phyloP scores from a whole-genome alignment of 2,329 filamentous ascomycete species.

The Byssochlamys sp. region DNA sequence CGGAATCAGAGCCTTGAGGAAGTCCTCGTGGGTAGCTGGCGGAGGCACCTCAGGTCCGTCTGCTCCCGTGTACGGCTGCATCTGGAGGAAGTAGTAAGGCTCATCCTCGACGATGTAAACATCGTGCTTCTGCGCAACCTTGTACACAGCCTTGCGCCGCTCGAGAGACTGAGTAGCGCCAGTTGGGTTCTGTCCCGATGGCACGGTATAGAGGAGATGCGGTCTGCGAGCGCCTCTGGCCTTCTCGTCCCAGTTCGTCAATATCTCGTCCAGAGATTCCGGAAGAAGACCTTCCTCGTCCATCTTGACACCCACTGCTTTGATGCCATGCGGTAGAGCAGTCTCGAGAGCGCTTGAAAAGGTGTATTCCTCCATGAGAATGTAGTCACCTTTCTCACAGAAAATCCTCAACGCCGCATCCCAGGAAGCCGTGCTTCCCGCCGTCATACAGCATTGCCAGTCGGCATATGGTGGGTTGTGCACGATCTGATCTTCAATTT shows the following conservation, averaged over 20 bases:
- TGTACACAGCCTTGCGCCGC: slow-evolving; percentile 64
- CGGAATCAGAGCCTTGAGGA: slow-evolving; percentile 63
- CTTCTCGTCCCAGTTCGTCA: slow-evolving; percentile 55
- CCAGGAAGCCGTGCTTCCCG: slow-evolving; percentile 76
- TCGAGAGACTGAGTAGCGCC: slow-evolving; percentile 66
- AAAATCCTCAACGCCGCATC: slow-evolving; percentile 80
- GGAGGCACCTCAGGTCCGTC: slow-evolving; percentile 44
- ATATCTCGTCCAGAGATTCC: slow-evolving; percentile 50
- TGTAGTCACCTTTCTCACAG: slow-evolving; percentile 61
- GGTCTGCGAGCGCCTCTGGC: slow-evolving; percentile 53
- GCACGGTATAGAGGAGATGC: slow-evolving; percentile 60
- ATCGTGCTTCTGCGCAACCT: slow-evolving; percentile 72
- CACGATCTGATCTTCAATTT: slow-evolving; percentile 46
- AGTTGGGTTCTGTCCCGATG: slow-evolving; percentile 83
- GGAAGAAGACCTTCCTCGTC: slow-evolving; percentile 58
- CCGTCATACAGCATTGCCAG: slow-evolving; percentile 74
- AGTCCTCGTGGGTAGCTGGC: slow-evolving; percentile 58
- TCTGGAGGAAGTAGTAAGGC: slow-evolving; percentile 87
- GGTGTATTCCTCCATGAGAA: slow-evolving; percentile 84
- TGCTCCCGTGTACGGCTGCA: slow-evolving; percentile 59
- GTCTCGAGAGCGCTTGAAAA: slow-evolving; percentile 69
- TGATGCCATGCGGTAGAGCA: slow-evolving; percentile 53
- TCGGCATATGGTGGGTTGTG: slow-evolving; percentile 79
- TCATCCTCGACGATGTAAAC: slow-evolving; percentile 84
- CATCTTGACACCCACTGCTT: slow-evolving; percentile 52